Evolutionary conservation across 169 alveolate species (phyloP).

Genomic region (Blepharisma undulans): DNA sequence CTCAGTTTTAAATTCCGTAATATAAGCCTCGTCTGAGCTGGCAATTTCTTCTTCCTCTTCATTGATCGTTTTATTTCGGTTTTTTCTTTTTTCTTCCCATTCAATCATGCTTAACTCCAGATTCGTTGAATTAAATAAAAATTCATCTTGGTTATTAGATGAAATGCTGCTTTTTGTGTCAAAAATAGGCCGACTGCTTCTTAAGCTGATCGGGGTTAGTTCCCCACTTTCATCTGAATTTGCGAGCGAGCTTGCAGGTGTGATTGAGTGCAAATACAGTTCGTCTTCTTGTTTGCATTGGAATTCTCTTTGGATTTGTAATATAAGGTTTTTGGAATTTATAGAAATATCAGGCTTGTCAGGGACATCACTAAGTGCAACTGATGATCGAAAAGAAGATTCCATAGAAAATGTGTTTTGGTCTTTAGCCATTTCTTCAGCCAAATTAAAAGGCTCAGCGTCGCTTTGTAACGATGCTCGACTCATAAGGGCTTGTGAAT

Average conservation of each 20-base stretch:
- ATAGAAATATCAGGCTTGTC: neutral
- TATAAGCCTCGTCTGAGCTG: neutral
- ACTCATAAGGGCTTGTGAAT: neutral
- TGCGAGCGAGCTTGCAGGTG: neutral
- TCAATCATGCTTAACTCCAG: conserved; percentile 9
- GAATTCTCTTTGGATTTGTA: conserved; percentile 26
- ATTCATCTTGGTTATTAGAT: neutral
- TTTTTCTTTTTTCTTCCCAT: conserved; percentile 18
- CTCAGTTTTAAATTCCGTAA: neutral
- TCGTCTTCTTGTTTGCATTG: conserved; percentile 4
- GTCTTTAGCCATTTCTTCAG: conserved; percentile 29
- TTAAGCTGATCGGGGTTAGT: neutral
- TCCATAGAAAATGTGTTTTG: neutral
- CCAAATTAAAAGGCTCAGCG: neutral
- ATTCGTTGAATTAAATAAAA: neutral
- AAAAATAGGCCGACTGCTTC: neutral
- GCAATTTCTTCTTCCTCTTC: conserved; percentile 14
- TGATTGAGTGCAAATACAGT: conserved; percentile 3
- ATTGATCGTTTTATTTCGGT: neutral
- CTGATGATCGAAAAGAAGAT: neutral
- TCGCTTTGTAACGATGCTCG: neutral
- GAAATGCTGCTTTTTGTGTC: neutral
- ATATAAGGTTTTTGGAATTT: neutral
- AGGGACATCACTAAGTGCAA: neutral
- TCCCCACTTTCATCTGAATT: neutral